Conservation (phyloP, 208 protist genomes). For the Leishmania gerbilli region DNA sequence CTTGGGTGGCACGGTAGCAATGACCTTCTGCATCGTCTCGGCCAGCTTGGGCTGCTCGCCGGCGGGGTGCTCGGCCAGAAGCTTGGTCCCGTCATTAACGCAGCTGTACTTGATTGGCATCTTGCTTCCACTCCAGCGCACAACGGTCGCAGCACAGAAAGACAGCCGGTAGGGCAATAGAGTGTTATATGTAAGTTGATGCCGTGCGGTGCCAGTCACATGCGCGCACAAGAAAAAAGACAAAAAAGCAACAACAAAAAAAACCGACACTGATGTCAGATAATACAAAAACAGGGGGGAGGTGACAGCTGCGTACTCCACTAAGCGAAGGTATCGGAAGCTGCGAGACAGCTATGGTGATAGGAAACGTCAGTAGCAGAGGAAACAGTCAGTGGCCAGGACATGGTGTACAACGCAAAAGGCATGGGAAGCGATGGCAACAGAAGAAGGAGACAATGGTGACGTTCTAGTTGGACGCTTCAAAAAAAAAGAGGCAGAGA, state of each 20-base stretch:
- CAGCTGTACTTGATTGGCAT: constrained; percentile 93
- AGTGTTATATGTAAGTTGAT: not conserved
- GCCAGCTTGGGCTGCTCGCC: constrained; percentile 75
- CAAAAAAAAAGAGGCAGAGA: not conserved
- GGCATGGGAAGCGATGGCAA: not conserved
- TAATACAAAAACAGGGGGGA: not conserved
- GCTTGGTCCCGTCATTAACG: constrained; percentile 78
- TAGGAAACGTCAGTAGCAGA: not conserved
- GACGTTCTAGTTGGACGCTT: not conserved
- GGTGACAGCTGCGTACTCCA: not conserved
- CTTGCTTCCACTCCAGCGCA: not conserved
- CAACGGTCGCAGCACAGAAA: not conserved
- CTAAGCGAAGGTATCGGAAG: not conserved
- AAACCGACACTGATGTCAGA: not conserved
- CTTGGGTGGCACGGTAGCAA: constrained; percentile 77
- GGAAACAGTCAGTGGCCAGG: not conserved
- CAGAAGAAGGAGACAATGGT: not conserved
- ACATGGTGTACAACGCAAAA: not conserved
- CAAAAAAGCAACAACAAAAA: not conserved
- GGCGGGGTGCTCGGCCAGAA: constrained; percentile 83
- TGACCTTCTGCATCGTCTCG: constrained; percentile 90
- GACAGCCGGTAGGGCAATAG: not conserved
- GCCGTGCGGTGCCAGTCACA: not conserved
- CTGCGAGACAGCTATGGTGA: not conserved
- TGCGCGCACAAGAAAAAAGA: not conserved